Percentiles rank a stretch among this genome's conserved stretches.
phyloP scores from a whole-genome alignment of 192 early-diverging fungal genomes.

The Backusella tarrabulga region DNA sequence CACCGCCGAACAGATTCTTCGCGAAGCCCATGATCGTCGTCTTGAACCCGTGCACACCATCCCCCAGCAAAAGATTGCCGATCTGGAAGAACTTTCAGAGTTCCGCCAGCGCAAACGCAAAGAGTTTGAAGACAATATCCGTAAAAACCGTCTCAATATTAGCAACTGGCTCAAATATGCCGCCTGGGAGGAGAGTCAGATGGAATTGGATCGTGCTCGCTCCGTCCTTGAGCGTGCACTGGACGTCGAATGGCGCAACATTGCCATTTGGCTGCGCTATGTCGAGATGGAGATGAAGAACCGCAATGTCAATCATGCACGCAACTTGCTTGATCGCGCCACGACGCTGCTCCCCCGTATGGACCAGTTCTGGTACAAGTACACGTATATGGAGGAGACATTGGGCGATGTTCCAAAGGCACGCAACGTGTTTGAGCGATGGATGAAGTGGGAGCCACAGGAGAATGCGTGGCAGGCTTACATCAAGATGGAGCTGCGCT shows the following conservation, averaged over 20 bases:
- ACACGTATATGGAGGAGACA: slow-evolving; percentile 97
- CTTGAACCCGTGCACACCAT: slow-evolving; percentile 60
- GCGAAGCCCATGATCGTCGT: slow-evolving; percentile 87
- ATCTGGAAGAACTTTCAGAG: slow-evolving; percentile 90
- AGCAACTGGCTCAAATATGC: slow-evolving; percentile 96
- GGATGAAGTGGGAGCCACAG: slow-evolving; percentile 98
- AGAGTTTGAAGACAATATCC: slow-evolving; percentile 90
- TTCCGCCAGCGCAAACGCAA: slow-evolving; percentile 89
- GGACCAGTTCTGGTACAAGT: slow-evolving; percentile 91
- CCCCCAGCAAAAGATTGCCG: slow-evolving; percentile 87
- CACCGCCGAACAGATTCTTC: slow-evolving; percentile 97
- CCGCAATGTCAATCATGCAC: slow-evolving; percentile 87
- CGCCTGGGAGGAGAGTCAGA: slow-evolving; percentile 90
- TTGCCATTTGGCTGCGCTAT: slow-evolving; percentile 88
- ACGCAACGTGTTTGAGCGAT: slow-evolving; percentile 94
- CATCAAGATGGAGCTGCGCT: slow-evolving; percentile 90
- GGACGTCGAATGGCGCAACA: slow-evolving; percentile 85
- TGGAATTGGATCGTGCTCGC: slow-evolving; percentile 81
- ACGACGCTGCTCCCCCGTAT: slow-evolving; percentile 84
- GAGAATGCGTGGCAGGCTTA: slow-evolving; percentile 94
- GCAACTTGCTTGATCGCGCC: slow-evolving; percentile 94
- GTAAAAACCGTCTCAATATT: slow-evolving; percentile 82
- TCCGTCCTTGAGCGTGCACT: slow-evolving; percentile 92
- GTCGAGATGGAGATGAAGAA: slow-evolving; percentile 99
- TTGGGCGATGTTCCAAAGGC: slow-evolving; percentile 87